Evolutionary conservation across 352 stramenopile genomes (phyloP).

Genomic region (Phytophthora fragariae): DNA sequence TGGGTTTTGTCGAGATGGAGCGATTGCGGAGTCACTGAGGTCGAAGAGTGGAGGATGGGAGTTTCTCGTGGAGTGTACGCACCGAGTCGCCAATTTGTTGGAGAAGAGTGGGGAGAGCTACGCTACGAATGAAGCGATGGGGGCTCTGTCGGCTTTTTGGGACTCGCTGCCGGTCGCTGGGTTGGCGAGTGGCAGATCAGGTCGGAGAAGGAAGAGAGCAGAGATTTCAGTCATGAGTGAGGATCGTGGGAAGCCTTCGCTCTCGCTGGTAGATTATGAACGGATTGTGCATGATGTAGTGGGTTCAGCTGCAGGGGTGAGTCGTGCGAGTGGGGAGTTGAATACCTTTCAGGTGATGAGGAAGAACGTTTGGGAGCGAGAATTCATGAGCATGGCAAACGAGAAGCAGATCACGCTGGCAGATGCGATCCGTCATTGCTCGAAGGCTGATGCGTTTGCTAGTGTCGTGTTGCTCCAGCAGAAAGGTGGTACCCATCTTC

Average conservation of each 20-base stretch:
- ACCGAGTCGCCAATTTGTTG: constrained; percentile 22
- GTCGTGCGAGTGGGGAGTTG: background rate
- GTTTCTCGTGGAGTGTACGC: constrained; percentile 35
- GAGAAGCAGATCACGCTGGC: constrained; percentile 18
- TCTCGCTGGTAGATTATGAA: constrained; percentile 25
- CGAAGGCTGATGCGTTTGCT: constrained; percentile 44
- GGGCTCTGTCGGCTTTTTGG: constrained; percentile 34
- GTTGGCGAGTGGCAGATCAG: constrained; percentile 12
- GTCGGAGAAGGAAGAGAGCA: constrained; percentile 18
- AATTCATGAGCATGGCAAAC: constrained; percentile 22
- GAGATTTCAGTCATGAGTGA: constrained; percentile 22
- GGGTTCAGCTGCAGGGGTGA: background rate
- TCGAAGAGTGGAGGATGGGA: constrained; percentile 30
- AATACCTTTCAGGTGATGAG: constrained; percentile 33
- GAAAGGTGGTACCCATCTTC: constrained; percentile 10
- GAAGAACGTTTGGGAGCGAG: constrained; percentile 47
- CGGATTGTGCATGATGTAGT: constrained; percentile 15
- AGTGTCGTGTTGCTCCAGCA: constrained; percentile 13
- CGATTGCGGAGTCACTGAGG: constrained; percentile 21
- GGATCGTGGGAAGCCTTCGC: constrained; percentile 4
- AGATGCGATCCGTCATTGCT: constrained; percentile 46
- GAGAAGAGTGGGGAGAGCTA: constrained; percentile 32
- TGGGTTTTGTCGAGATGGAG: constrained; percentile 38
- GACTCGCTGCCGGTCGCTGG: constrained; percentile 20
- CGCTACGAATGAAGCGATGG: constrained; percentile 30